These are phyloP conservation scores for Yamadazyma taylorii DNA, from an alignment of 1,139 yeast species.

Conservation along the genomic window DNA sequence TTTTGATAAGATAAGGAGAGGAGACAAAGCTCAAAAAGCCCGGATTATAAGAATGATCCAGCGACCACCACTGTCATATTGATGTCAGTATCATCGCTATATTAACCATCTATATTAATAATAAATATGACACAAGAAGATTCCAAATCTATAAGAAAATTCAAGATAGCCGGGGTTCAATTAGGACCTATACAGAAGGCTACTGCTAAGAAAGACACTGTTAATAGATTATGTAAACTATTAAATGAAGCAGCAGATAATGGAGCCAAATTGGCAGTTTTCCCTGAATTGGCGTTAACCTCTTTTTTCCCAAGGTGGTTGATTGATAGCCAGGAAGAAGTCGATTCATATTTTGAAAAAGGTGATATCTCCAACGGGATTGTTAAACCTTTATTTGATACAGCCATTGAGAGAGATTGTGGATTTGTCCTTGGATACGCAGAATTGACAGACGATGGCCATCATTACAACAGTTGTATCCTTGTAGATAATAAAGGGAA, in stretches of 20 bases:
- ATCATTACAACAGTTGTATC: slow-evolving; percentile 30
- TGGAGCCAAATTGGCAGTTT: slow-evolving; percentile 23
- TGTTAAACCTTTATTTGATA: slow-evolving; percentile 30
- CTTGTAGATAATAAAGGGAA: slow-evolving; percentile 27
- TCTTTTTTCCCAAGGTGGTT: slow-evolving; percentile 26
- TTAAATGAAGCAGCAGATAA: slow-evolving; percentile 21
- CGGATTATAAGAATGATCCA: too few species aligned
- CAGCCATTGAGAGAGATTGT: slow-evolving; percentile 22
- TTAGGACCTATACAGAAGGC: slow-evolving; percentile 18
- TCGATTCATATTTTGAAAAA: slow-evolving; percentile 30
- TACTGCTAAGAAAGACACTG: slow-evolving; percentile 25
- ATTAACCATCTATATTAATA: too few species aligned
- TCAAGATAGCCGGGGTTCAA: slow-evolving; percentile 15
- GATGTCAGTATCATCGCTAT: too few species aligned
- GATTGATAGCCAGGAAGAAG: slow-evolving; percentile 28
- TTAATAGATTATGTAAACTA: slow-evolving; percentile 23
- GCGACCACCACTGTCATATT: background rate
- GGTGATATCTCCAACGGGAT: slow-evolving; percentile 27
- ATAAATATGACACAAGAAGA: slow-evolving; percentile 1
- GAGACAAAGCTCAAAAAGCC: too few species aligned
- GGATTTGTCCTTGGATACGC: slow-evolving; percentile 37
- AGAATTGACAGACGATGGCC: slow-evolving; percentile 33
- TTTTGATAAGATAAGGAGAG: too few species aligned
- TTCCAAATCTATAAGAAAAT: slow-evolving; percentile 8
- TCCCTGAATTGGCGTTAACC: slow-evolving; percentile 27